Evolutionary conservation across 1,139 yeast genomes (phyloP), one percentile per base, ranked within the genome.

Genomic region (Geotrichum cucujoidarum): DNA sequence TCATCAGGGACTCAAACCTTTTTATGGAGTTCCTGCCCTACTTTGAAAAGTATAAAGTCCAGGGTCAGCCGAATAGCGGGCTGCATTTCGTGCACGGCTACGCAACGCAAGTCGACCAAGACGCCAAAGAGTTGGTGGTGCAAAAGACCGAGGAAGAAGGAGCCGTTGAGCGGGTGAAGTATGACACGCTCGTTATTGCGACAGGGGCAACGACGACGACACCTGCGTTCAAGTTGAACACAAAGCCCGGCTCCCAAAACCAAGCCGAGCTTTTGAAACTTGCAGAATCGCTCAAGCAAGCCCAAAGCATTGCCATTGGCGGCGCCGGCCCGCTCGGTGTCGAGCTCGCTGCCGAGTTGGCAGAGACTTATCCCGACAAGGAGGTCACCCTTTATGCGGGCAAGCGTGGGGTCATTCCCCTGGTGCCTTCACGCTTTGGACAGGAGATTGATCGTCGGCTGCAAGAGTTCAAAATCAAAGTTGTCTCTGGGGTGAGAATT

Each of bases 321-420:
- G 49, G 49, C n/a, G 49, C 33, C 4, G 49, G 49, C n/a, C 39
- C 46, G 2, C 16, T 36, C 4, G 49, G 43, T 2, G 45, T 41
- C 5, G 49, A 46, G 16, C 22, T 46, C 3, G 45, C 39, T n/a
- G 10, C 39, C 3, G 49, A 41, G 5, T 30, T 46, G 13, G 38
- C 42, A 3, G 46, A 46, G 11, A 18, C 33, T 14, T 46, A 36
- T 17, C 45, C 45, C 14, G 35, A 36, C 7, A 46, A 46, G 31
- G 22, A 41, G 14, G 27, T 46, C 11, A 36, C 46, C 8, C 27
- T 46, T 14, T 46, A 35, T 31, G 24, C 46, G 3, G 49, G 49
- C 6, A 16, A 34, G 7, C 20, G 46, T 5, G 49, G 49, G 8
- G 22, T 44, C 14, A 22, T 37, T 32, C 31, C 29, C 21, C 22